Base-by-base conservation (phyloP, 352 stramenopile species). In the Globisporangium splendens region DNA sequence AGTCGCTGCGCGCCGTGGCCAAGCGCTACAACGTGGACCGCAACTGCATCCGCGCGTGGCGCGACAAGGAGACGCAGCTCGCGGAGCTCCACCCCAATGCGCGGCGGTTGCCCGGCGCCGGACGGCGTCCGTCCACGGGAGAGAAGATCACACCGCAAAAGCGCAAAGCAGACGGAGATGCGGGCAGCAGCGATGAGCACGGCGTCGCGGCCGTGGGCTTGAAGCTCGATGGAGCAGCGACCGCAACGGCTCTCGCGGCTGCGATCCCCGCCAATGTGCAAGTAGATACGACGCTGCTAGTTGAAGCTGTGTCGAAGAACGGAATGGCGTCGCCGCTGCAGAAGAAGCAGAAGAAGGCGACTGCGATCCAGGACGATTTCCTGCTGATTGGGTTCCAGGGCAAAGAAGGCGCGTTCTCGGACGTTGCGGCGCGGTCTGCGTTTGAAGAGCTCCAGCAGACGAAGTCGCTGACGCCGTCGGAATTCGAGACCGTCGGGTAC, bases 11-110 rank as follows among this genome's bases (percentile, higher is more conserved):
- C 14, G 70, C 75, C 0, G 77, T 83, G 15, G 78, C 80, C 38
- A 72, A 70, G 17, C 78, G 79, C 46, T 89, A 80, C 70, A 83
- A 83, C 54, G 77, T 88, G 21, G 78, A 89, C 59, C 76, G 78
- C 63, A 91, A 88, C 66, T 88, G 76, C 59, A 83, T 91, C 47
- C 76, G 81, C 52, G 65, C 76, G 55, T 91, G 78, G 78, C 58
- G 76, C 2, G 75, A 88, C 55, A 83, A 88, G 59, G 76, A 91
- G 58, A 47, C 65, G 38, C 72, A 86, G 57, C 70, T 90, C 2
- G 48, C 77, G 31, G 75, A 75, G 56, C 63, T 87, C 21, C 66
- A 81, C 18, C 76, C 80, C 1, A 74, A 68, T 15, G 77, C 80
- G n/a, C 75, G 78, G 41, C 77, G 80, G 5, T 58, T 88, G 56